A percentile compares a stretch with the other conserved stretches of the same genome.
These are phyloP conservation scores for Schizopora paradoxa DNA, from an alignment of 1,284 basidiomycete genomes.

Conservation along the genomic window DNA sequence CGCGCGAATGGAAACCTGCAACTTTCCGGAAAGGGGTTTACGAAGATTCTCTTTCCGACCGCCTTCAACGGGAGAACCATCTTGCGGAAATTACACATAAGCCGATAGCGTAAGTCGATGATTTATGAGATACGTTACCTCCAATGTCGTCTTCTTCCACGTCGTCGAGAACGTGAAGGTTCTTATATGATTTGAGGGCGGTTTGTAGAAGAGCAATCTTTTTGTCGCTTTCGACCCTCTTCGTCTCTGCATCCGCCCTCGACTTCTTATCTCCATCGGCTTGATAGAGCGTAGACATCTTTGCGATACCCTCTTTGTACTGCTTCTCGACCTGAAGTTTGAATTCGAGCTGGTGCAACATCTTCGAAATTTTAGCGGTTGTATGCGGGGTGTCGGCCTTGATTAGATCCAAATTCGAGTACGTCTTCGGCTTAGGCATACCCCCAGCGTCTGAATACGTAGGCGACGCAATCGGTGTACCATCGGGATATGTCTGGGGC, in stretches of 20 bases:
- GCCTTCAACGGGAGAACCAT: slow-evolving; percentile 62
- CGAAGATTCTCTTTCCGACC: slow-evolving; percentile 88
- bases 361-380: slow-evolving; percentile 93
- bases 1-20: slow-evolving; percentile 83
- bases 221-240: slow-evolving; percentile 90
- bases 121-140: slow-evolving; percentile 33
- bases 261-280: slow-evolving; percentile 96
- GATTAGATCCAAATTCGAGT: slow-evolving; percentile 85
- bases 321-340: slow-evolving; percentile 98
- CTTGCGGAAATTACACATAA: slow-evolving; percentile 21
- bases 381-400: slow-evolving; percentile 97
- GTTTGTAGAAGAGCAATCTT: slow-evolving; percentile 93
- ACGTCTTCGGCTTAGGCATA: slow-evolving; percentile 52
- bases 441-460: slow-evolving; percentile 35
- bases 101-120: slow-evolving; percentile 13
- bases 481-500: slow-evolving; percentile 46
- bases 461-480: slow-evolving; percentile 30
- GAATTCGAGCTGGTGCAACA: slow-evolving; percentile 99
- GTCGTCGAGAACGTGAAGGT: slow-evolving; percentile 89
- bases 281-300: slow-evolving; percentile 94
- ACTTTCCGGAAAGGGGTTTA: slow-evolving; percentile 91
- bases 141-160: slow-evolving; percentile 68
- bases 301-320: slow-evolving; percentile 98
- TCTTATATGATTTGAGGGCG: slow-evolving; percentile 95
- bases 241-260: slow-evolving; percentile 86